These are phyloP conservation scores for Mucor mucedo DNA, from an alignment of 371 early-diverging fungal species.

Conservation along the genomic window DNA sequence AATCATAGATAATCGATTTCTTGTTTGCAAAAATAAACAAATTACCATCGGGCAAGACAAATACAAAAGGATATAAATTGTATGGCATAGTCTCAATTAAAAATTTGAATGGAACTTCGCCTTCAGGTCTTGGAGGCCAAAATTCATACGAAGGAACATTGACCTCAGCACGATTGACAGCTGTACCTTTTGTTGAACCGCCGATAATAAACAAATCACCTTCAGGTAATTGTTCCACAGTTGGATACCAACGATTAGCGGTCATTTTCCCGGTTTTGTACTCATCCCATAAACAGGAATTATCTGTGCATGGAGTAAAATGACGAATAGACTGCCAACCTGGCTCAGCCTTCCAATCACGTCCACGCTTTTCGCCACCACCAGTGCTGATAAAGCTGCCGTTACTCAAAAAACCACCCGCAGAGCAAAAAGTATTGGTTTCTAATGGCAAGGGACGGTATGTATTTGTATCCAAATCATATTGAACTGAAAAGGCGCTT, in stretches of 20 bases:
- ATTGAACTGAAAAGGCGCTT: conserved; percentile 61
- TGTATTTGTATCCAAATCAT: conserved; percentile 54
- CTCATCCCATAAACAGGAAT: conserved; percentile 52
- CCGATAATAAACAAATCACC: conserved; percentile 63
- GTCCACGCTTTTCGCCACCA: conserved; percentile 57
- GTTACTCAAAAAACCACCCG: conserved; percentile 63
- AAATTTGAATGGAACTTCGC: conserved; percentile 46
- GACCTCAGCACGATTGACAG: conserved; percentile 57
- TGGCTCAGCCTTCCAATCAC: conserved; percentile 51
- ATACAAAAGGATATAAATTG: conserved; percentile 62
- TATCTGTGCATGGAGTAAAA: conserved; percentile 53
- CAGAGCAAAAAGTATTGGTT: conserved; percentile 72
- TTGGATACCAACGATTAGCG: conserved; percentile 69
- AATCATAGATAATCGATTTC: conserved; percentile 57
- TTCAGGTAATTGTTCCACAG: conserved; percentile 65
- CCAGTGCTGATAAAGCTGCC: conserved; percentile 68
- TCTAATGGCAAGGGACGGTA: conserved; percentile 53
- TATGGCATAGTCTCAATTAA: conserved; percentile 66
- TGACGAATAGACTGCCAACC: conserved; percentile 66
- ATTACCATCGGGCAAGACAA: conserved; percentile 58
- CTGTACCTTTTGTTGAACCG: conserved; percentile 58
- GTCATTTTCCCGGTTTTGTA: conserved; percentile 45
- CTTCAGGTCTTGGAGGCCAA: conserved; percentile 49
- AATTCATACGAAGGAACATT: conserved; percentile 56
- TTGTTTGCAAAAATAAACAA: conserved; percentile 64